phyloP scores from a whole-genome alignment of 176 grass and related monocot species.

The Alopecurus myosuroides region DNA sequence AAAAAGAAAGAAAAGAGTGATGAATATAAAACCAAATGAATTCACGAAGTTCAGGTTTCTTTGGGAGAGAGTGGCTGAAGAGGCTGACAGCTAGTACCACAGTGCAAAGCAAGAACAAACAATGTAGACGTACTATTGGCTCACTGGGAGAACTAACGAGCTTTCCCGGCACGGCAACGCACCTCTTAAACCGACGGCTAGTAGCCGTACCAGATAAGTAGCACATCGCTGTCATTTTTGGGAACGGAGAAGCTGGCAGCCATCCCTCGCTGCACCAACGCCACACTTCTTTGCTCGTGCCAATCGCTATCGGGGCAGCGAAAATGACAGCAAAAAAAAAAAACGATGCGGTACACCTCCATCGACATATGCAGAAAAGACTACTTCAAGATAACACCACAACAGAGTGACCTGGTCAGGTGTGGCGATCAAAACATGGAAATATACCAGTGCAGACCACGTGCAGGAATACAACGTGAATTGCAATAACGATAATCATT shows the following conservation, averaged over 20 bases:
- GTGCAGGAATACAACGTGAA: constrained; percentile 1
- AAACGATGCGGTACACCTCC: background rate
- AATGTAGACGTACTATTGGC: background rate
- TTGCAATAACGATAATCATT: background rate
- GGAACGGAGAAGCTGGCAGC: background rate
- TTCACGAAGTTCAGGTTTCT: background rate
- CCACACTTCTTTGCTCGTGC: background rate
- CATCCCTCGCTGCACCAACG: background rate
- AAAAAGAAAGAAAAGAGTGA: background rate
- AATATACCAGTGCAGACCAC: background rate
- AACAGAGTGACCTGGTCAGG: background rate
- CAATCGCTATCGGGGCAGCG: background rate
- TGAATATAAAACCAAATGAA: background rate
- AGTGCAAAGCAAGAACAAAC: background rate
- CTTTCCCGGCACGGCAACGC: constrained; percentile 22
- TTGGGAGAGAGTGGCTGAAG: background rate
- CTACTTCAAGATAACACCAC: background rate
- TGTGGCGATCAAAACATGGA: background rate
- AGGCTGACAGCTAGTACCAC: background rate
- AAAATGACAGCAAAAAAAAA: background rate
- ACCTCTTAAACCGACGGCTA: constrained; percentile 12
- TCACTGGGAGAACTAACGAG: background rate
- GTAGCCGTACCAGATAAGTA: constrained; percentile 18
- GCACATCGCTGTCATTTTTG: constrained; percentile 5
- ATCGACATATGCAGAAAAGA: background rate